Base-by-base conservation (phyloP, 2,329 filamentous ascomycete genomes). In the Aspergillus neoniger region DNA sequence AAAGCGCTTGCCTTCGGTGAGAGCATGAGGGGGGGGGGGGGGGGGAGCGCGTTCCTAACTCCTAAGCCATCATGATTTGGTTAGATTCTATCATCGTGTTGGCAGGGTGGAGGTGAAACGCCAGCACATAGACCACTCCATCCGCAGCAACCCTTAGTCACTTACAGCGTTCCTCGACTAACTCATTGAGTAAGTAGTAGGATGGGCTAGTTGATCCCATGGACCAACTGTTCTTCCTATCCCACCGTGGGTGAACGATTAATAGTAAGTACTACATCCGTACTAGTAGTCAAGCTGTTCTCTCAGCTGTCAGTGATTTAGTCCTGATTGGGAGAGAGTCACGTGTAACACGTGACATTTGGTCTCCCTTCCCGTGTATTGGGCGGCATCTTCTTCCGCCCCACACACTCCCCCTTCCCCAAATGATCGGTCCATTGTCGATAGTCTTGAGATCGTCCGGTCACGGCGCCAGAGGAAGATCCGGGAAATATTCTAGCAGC, bases 401-500 rank as follows among this genome's bases (percentile, higher is more conserved):
- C 55, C 54, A 61, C 60, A 28, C 48, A 15, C 7, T 28, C 25
- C 44, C 55, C 25, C 55, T 28, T 48, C 41, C 19, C 23, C 30
- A 50, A 58, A 49, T 57, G 36, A 57, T 60, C 53, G 19, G 50
- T 53, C 57, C 54, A 51, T 39, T 21, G 32, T 64, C 57, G 30
- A 60, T 64, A 64, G 60, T 54, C 55, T 59, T 28, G 23, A 51
- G 60, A 64, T 64, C 63, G 52, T 36, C 63, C 55, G 44, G 41
- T 47, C 49, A 59, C 49, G 48, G 53, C 51, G 32, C 58, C 47
- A 39, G 19, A 32, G 41, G 36, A 56, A 44, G 53, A 55, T 55
- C 53, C 53, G 53, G 53, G 53, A 55, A 47, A 55, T 43, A 43
- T 55, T 55, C 19, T 36, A 55, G 39, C 23, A 47, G 14, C 21